phyloP scores from a whole-genome alignment of 164 flowering plant species.

The Euptelea pleiosperma region DNA sequence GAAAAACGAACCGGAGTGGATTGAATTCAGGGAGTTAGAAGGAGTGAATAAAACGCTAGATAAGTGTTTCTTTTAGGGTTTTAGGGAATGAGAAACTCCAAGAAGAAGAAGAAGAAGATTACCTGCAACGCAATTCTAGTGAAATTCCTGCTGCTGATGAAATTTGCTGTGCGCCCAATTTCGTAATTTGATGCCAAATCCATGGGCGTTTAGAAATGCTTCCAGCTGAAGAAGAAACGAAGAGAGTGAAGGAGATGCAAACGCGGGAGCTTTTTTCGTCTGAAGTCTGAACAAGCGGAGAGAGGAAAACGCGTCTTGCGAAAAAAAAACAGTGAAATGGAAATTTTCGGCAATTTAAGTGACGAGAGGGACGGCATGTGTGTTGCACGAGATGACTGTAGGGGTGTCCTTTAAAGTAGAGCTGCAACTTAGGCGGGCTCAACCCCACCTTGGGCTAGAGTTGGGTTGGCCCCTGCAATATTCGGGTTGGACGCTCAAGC shows the following conservation, averaged over 20 bases:
- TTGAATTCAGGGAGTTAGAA: neutral
- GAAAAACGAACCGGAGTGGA: neutral
- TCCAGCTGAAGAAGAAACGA: neutral
- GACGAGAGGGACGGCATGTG: too few relatives aligned
- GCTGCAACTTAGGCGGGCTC: too few relatives aligned
- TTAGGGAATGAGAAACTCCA: neutral
- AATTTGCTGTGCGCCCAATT: conserved; percentile 56
- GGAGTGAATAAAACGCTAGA: neutral
- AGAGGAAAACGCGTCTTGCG: too few relatives aligned
- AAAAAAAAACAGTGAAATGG: too few relatives aligned
- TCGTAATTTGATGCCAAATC: conserved; percentile 65
- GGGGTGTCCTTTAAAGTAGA: too few relatives aligned
- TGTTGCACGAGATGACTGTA: too few relatives aligned
- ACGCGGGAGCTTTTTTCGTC: too few relatives aligned
- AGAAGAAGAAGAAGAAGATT: neutral
- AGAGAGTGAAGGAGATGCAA: neutral
- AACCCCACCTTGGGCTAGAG: too few relatives aligned
- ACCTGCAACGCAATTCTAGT: conserved; percentile 86
- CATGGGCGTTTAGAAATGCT: conserved; percentile 23
- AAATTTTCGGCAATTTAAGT: too few relatives aligned
- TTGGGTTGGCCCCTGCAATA: too few relatives aligned
- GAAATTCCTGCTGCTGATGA: conserved; percentile 48
- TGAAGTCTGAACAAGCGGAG: too few relatives aligned
- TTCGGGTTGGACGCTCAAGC: too few relatives aligned
- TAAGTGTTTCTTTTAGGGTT: neutral